Evolutionary conservation across 495 filamentous ascomycete genomes (phyloP), one percentile per base, ranked within the genome.

Genomic region (Neurospora hispaniola): DNA sequence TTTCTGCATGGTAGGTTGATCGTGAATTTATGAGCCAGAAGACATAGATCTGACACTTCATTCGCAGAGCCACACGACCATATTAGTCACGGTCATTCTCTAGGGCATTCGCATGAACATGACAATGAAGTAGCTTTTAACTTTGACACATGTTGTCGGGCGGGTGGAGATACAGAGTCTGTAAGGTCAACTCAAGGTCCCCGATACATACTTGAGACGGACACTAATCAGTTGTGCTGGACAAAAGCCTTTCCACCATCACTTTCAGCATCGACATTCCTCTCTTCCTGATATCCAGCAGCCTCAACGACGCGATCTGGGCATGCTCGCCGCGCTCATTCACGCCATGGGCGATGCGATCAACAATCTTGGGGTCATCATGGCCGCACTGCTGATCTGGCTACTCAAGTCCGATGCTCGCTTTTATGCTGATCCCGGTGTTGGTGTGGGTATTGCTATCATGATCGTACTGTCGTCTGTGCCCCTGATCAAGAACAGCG

Each of bases 331-430:
- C 66, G 94, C 97, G 42, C 89, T 97, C 79, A 85, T 97, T 1
- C 95, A 98, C 76, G 93, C 97, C 46, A 84, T 96, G 78, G 93
- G 95, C 20, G 95, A 98, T 78, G 94, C 95, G 0, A 86, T 97
- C 42, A 95, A 94, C 76, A 98, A 98, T 76, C 85, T 97, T 71
- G 95, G 94, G 71, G 95, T 98, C 75, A 97, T 98, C 71, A 85
- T 86, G 16, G 93, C 94, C 10, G 95, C 95, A 0, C 84, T 95
- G 1, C 80, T 96, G 68, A 97, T 98, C 78, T 94, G 93, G 92
- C 84, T 93, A 66, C 89, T 91, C 2, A 69, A 76, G 5, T 91
- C 87, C 75, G 77, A 79, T 42, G 73, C 69, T 20, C 77, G 84
- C 2, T 85, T 81, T 75, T 97, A 97, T 76, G 90, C 92, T 8